Evolutionary conservation across 306 rosid genomes (phyloP).

Genomic region (Begonia masoniana): DNA sequence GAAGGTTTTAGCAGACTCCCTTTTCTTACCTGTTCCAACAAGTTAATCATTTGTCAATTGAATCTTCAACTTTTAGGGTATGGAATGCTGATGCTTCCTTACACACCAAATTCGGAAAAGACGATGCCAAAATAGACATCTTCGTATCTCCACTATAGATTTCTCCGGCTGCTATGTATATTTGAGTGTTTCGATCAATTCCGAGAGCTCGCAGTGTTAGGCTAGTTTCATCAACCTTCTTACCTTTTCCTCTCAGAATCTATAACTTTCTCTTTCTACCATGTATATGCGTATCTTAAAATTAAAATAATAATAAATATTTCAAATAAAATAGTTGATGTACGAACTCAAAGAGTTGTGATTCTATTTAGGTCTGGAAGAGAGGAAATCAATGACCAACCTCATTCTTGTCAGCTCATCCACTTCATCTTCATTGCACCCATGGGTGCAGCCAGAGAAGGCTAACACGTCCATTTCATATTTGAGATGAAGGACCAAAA

Average conservation of each 20-base stretch:
- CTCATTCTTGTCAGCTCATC: constrained; percentile 79
- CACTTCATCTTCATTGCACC: constrained; percentile 50
- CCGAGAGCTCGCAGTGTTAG: constrained; percentile 56
- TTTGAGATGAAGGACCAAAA: constrained; percentile 90
- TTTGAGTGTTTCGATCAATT: constrained; percentile 53
- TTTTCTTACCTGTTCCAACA: constrained; percentile 53
- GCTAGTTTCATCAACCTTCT: constrained; percentile 77
- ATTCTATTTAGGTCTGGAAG: neutral
- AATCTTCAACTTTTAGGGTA: neutral
- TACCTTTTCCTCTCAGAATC: constrained; percentile 62
- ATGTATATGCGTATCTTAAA: constrained; percentile 57
- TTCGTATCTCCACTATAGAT: constrained; percentile 70
- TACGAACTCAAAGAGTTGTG: neutral
- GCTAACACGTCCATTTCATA: constrained; percentile 98
- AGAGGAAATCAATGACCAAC: constrained; percentile 13
- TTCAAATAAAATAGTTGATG: neutral
- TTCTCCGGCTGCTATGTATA: constrained; percentile 92
- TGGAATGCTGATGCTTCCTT: neutral
- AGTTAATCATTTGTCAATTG: constrained; percentile 8
- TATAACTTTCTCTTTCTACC: constrained; percentile 93
- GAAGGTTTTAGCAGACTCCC: constrained; percentile 66
- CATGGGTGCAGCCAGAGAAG: constrained; percentile 87
- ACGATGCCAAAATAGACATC: constrained; percentile 38
- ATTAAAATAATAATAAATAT: neutral
- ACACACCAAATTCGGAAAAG: constrained; percentile 76